Evolutionary conservation across 768 basidiomycete species (phyloP).

Genomic region (Dendrothele bispora): DNA sequence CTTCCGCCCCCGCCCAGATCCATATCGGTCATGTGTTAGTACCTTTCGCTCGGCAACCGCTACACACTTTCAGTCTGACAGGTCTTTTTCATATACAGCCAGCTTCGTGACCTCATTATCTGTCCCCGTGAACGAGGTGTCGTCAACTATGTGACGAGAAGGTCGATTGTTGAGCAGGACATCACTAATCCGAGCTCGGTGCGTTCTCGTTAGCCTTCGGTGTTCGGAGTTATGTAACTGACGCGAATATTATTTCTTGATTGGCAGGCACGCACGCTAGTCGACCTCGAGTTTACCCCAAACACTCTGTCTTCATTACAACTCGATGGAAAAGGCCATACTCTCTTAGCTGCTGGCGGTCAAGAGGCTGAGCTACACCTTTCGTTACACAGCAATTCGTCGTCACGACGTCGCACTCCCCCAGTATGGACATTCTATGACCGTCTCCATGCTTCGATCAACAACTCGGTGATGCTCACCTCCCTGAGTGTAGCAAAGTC

Average conservation of each 20-base stretch:
- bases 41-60: neutral
- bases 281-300: constrained; percentile 56
- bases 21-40: constrained; percentile 66
- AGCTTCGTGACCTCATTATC: constrained; percentile 76
- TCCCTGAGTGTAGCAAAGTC: constrained; percentile 57
- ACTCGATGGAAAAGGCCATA: constrained; percentile 50
- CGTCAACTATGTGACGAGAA: constrained; percentile 58
- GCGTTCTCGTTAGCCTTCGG: constrained; percentile 21
- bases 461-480: constrained; percentile 78
- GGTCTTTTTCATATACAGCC: constrained; percentile 39
- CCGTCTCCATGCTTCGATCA: constrained; percentile 67
- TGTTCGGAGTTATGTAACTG: constrained; percentile 14
- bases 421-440: constrained; percentile 56
- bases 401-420: constrained; percentile 22
- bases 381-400: constrained; percentile 40
- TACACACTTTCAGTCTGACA: constrained; percentile 3
- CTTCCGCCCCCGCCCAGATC: constrained; percentile 42
- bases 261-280: constrained; percentile 48
- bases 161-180: constrained; percentile 62
- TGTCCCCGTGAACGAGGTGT: constrained; percentile 68
- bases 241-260: constrained; percentile 17
- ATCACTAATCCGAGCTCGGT: constrained; percentile 47
- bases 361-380: constrained; percentile 73
- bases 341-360: constrained; percentile 74
- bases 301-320: constrained; percentile 62